Percentiles rank a stretch among this genome's conserved stretches.
Evolutionary conservation across 805 yeast genomes (phyloP).

Genomic region (Kluyveromyces starmeri): DNA sequence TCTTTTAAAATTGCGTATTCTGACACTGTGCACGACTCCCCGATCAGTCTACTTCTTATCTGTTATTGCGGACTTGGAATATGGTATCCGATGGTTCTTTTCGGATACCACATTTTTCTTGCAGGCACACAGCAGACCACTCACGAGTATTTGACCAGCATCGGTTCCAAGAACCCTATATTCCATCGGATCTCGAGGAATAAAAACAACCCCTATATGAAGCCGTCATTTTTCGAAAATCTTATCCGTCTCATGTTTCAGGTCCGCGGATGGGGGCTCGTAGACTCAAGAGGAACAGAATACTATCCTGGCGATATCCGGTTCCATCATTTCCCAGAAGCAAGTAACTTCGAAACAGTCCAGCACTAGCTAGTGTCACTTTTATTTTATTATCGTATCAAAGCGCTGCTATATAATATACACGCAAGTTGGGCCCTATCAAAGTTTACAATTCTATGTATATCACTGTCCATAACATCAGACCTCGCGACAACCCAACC

Average conservation of each 20-base stretch:
- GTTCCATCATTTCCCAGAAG: conserved; percentile 23
- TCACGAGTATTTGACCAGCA: conserved; percentile 53
- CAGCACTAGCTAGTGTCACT: too few relatives aligned
- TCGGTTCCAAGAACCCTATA: conserved; percentile 31
- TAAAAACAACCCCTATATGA: conserved; percentile 32
- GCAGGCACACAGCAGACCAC: conserved; percentile 57
- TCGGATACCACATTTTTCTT: conserved; percentile 46
- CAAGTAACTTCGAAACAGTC: conserved; percentile 12
- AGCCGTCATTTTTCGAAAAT: conserved; percentile 26
- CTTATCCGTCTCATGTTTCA: conserved; percentile 27
- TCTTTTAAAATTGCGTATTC: conserved; percentile 17
- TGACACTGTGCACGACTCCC: conserved; percentile 14
- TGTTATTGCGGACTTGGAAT: conserved; percentile 38
- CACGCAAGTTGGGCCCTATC: too few relatives aligned
- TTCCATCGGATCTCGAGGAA: conserved; percentile 15
- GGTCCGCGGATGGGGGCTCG: conserved; percentile 32
- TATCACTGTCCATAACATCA: too few relatives aligned
- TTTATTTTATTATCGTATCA: too few relatives aligned
- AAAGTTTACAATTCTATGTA: too few relatives aligned
- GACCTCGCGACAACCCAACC: too few relatives aligned
- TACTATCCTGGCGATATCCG: conserved; percentile 34
- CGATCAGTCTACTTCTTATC: conserved; percentile 44
- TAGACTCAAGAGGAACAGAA: conserved; percentile 24
- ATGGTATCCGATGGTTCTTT: conserved; percentile 48
- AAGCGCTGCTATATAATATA: too few relatives aligned